phyloP scores from a whole-genome alignment of 441 rosid species.

The Breynia disticha region DNA sequence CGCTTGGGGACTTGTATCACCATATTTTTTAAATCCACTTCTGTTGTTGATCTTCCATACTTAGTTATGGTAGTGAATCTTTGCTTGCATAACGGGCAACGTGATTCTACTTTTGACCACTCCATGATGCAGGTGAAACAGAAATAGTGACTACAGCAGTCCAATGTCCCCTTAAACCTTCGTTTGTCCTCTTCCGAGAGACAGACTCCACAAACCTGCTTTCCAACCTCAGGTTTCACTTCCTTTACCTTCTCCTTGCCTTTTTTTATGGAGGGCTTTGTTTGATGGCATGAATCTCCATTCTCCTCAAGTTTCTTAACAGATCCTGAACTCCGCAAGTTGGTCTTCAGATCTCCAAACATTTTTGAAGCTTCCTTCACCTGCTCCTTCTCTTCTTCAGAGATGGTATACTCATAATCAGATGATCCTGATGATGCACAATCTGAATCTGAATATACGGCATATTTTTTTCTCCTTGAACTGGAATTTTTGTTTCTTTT shows the following conservation, averaged over 20 bases:
- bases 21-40: slow-evolving; percentile 65
- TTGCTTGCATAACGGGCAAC: slow-evolving; percentile 97
- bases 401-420: slow-evolving; percentile 68
- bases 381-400: slow-evolving; percentile 95
- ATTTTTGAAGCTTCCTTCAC: slow-evolving; percentile 57
- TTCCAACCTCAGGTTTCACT: slow-evolving; percentile 37
- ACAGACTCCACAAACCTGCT: slow-evolving; percentile 89
- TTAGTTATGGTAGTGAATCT: slow-evolving; percentile 79
- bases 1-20: slow-evolving; percentile 71
- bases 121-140: slow-evolving; percentile 94
- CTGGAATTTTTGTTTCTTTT: slow-evolving; percentile 30
- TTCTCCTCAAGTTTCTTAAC: slow-evolving; percentile 31
- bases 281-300: slow-evolving; percentile 34
- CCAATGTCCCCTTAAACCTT: slow-evolving; percentile 65
- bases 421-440: slow-evolving; percentile 52
- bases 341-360: slow-evolving; percentile 31
- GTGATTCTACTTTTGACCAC: slow-evolving; percentile 98
- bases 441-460: slow-evolving; percentile 66
- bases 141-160: slow-evolving; percentile 90
- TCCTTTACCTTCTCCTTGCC: slow-evolving; percentile 76
- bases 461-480: slow-evolving; percentile 36
- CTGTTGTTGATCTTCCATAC: slow-evolving; percentile 59
- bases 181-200: slow-evolving; percentile 88
- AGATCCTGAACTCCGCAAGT: slow-evolving; percentile 46
- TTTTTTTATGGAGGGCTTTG: slow-evolving; percentile 37